Evolutionary conservation across 768 basidiomycete genomes (phyloP).

Genomic region (Pleurotus giganteus): DNA sequence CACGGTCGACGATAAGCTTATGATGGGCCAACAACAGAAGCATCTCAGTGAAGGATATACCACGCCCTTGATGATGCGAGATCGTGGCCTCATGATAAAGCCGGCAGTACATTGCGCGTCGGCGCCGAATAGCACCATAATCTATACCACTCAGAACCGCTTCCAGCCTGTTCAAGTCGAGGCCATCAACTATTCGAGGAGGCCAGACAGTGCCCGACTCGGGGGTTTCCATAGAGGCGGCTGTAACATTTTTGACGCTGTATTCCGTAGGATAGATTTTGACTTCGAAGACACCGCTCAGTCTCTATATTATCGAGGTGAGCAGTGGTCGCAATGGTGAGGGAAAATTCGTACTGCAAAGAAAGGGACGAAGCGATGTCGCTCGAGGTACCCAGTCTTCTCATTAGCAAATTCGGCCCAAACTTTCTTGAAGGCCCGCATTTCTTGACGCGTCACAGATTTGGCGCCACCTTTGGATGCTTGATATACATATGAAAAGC

Average conservation of each 20-base stretch:
- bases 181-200: conserved; percentile 39
- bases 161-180: conserved; percentile 67
- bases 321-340: not conserved
- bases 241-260: conserved; percentile 58
- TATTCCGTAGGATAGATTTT: conserved; percentile 77
- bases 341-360: conserved; percentile 54
- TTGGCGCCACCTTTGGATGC: conserved; percentile 77
- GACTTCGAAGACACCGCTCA: conserved; percentile 87
- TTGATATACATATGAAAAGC: conserved; percentile 95
- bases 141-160: conserved; percentile 64
- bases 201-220: conserved; percentile 31
- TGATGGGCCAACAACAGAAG: conserved; percentile 85
- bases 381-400: conserved; percentile 76
- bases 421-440: conserved; percentile 91
- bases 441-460: conserved; percentile 84
- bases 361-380: conserved; percentile 70
- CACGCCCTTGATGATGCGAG: conserved; percentile 65
- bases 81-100: conserved; percentile 87
- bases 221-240: conserved; percentile 39
- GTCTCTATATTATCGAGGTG: conserved; percentile 49
- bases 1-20: conserved; percentile 86
- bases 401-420: conserved; percentile 86
- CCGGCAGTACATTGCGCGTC: conserved; percentile 69
- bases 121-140: conserved; percentile 54
- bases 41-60: conserved; percentile 92